A percentile compares a stretch with the other conserved stretches of the same genome.
Evolutionary conservation across 352 stramenopile species (phyloP).

Genomic region (Phytopythium litorale): DNA sequence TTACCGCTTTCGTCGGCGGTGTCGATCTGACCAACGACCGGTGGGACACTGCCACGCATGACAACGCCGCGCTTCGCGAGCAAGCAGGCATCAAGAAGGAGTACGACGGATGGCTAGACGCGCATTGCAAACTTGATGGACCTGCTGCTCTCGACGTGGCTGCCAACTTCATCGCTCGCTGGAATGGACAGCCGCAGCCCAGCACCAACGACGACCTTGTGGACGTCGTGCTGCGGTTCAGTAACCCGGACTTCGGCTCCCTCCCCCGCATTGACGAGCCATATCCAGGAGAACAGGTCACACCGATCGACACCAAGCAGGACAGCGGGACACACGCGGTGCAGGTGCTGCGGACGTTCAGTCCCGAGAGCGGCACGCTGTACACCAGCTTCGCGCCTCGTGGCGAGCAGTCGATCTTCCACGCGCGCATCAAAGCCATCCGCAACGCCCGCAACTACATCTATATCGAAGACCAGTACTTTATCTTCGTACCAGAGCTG

Average conservation of each 20-base stretch:
- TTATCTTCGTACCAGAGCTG: constrained; percentile 58
- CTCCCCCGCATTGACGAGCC: constrained; percentile 16
- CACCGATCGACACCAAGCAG: constrained; percentile 10
- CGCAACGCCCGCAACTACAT: constrained; percentile 53
- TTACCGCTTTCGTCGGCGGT: constrained; percentile 47
- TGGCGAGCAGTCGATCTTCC: constrained; percentile 50
- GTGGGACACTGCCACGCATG: constrained; percentile 57
- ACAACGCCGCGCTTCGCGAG: constrained; percentile 42
- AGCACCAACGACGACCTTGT: constrained; percentile 24
- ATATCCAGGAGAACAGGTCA: constrained; percentile 3
- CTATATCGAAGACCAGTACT: constrained; percentile 74
- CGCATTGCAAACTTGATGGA: constrained; percentile 40
- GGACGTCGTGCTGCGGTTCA: constrained; percentile 48
- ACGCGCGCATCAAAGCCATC: constrained; percentile 55
- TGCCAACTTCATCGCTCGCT: constrained; percentile 58
- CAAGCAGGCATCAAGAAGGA: constrained; percentile 29
- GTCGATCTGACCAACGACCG: constrained; percentile 53
- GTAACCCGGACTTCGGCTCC: constrained; percentile 29
- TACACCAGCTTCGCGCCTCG: constrained; percentile 46
- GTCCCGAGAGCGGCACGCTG: constrained; percentile 27
- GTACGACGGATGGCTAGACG: constrained; percentile 60
- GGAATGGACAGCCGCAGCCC: constrained; percentile 40
- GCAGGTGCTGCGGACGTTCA: constrained; percentile 58
- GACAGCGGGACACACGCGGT: constrained; percentile 19
- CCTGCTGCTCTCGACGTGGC: constrained; percentile 51